Base-by-base conservation (phyloP, 2,329 filamentous ascomycete genomes). In the Ophiostoma triangulosporum region DNA sequence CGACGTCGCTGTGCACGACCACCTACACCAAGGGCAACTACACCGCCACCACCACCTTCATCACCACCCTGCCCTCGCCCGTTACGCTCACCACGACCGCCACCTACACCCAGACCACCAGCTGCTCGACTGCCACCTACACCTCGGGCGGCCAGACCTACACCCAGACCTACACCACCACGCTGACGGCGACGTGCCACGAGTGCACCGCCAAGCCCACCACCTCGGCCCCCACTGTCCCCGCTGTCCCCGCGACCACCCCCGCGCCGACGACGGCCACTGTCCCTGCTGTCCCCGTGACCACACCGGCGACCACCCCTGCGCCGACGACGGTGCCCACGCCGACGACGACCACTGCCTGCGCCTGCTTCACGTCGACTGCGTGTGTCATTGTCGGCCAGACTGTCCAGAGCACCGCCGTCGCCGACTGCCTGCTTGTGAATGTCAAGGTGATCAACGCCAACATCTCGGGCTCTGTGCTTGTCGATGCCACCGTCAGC, bases 351-450 rank as follows among this genome's bases (percentile, higher is more conserved):
- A 54, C 56, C 3, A 51, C 52, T 0, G 46, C 50, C 8, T 56
- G 54, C 26, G 46, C 54, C 9, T 58, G 55, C 55, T 51, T 56
- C 50, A 55, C 55, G 17, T 49, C 54, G 11, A 51, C 53, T 3
- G 50, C 56, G 14, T 58, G 58, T 48, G 53, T 59, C 35, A 57
- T 59, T 31, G 50, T 59, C 22, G 50, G 54, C 50, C 48, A 56
- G 50, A 59, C 57, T 5, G 49, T 59, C 15, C 48, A 55, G 40
- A 52, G 48, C 38, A 58, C 55, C 1, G 52, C 57, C 32, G 51
- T 59, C 2, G 53, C 55, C 2, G 55, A 57, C 55, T 59, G 57
- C 46, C 55, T 59, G 35, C 50, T 59, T 11, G 49, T 59, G 4
- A 48, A 48, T 11, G 55, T 54, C 22, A 58, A 53, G 9, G 20